Evolutionary conservation across 352 stramenopile genomes (phyloP).

Genomic region (Pythium monospermum): DNA sequence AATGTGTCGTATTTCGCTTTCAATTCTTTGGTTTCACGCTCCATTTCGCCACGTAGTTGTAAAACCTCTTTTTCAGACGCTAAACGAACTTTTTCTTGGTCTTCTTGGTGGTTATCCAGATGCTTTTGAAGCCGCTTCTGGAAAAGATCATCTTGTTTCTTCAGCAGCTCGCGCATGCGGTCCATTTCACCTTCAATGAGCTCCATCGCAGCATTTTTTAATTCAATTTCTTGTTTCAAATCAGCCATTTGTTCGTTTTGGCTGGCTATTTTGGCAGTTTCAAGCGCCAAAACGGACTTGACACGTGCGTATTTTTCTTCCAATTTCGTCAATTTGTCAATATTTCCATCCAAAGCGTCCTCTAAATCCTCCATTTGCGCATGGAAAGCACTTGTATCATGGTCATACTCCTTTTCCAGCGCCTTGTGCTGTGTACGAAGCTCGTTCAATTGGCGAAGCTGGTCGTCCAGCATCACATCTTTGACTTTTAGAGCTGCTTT

Average conservation of each 20-base stretch:
- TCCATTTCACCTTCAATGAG: slow-evolving; percentile 72
- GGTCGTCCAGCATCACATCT: slow-evolving; percentile 66
- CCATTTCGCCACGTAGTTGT: slow-evolving; percentile 28
- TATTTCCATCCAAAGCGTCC: slow-evolving; percentile 46
- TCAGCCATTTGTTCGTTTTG: slow-evolving; percentile 20
- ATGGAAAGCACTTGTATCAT: slow-evolving; percentile 46
- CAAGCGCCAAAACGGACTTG: slow-evolving; percentile 13
- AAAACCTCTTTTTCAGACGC: slow-evolving; percentile 35
- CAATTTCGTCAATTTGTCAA: slow-evolving; percentile 33
- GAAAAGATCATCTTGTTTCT: slow-evolving; percentile 54
- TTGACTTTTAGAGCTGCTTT: slow-evolving; percentile 61
- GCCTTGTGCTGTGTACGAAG: slow-evolving; percentile 26
- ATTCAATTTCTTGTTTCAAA: slow-evolving; percentile 30
- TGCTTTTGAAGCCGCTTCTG: slow-evolving; percentile 44
- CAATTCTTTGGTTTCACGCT: slow-evolving; percentile 30
- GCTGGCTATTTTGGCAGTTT: slow-evolving; percentile 15
- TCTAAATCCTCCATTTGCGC: slow-evolving; percentile 58
- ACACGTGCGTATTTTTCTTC: slow-evolving; percentile 31
- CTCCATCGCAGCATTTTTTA: slow-evolving; percentile 52
- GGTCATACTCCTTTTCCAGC: slow-evolving; percentile 35
- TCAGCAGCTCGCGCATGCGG: slow-evolving; percentile 40
- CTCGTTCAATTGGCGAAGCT: slow-evolving; percentile 48
- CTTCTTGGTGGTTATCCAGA: slow-evolving; percentile 40
- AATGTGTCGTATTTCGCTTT: slow-evolving; percentile 36
- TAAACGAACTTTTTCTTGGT: slow-evolving; percentile 27